Conservation (phyloP, 768 basidiomycete species). For the Leucogyrophana mollusca region DNA sequence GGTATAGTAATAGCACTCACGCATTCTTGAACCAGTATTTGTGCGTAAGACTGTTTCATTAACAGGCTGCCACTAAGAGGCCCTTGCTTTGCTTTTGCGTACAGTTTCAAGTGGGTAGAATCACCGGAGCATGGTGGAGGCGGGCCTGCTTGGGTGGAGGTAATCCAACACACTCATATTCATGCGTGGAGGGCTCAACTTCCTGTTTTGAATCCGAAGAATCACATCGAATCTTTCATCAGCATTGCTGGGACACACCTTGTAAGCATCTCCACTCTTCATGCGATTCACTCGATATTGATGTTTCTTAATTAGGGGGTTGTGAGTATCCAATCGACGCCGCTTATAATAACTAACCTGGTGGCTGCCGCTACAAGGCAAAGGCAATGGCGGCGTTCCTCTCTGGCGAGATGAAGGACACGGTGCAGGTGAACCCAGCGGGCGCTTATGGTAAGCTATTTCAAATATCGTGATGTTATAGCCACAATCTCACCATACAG, state of each 20-base stretch:
- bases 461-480: background rate
- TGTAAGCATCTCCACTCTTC: conserved; percentile 38
- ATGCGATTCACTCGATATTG: background rate
- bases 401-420: conserved; percentile 95
- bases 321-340: conserved; percentile 39
- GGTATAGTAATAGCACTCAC: conserved; percentile 5
- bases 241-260: conserved; percentile 86
- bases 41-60: conserved; percentile 44
- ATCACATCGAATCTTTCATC: conserved; percentile 83
- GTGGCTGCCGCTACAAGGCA: conserved; percentile 50
- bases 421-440: conserved; percentile 80
- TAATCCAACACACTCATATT: conserved; percentile 20
- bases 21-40: conserved; percentile 64
- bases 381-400: conserved; percentile 96
- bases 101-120: conserved; percentile 96
- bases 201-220: conserved; percentile 38
- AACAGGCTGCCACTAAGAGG: background rate
- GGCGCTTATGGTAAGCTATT: conserved; percentile 65
- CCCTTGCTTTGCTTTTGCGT: conserved; percentile 6
- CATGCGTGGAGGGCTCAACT: conserved; percentile 1
- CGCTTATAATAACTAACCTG: too few species aligned
- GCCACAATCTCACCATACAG: conserved; percentile 35
- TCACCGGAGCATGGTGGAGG: conserved; percentile 78
- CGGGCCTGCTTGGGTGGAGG: conserved; percentile 90
- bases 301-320: conserved; percentile 53